phyloP scores from a whole-genome alignment of 495 filamentous ascomycete species.

The Neurospora sp. region DNA sequence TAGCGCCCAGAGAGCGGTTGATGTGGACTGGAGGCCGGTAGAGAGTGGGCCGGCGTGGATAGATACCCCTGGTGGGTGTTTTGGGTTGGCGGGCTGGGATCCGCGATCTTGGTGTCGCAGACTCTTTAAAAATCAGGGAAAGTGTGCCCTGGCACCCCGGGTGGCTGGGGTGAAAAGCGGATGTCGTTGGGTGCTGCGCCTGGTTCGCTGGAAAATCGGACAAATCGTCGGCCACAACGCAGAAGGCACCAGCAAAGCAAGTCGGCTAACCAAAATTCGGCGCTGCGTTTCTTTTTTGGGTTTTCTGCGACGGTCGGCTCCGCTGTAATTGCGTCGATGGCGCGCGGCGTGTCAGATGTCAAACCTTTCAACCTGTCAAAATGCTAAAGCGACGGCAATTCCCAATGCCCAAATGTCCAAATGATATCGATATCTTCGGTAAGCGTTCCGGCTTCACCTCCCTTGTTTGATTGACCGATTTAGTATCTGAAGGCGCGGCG shows the following conservation, averaged over 20 bases:
- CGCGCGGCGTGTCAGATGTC: background rate
- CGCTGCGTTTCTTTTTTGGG: background rate
- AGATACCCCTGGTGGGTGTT: background rate
- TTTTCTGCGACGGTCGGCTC: background rate
- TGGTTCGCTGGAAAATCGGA: background rate
- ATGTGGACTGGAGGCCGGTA: background rate
- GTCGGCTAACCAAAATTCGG: background rate
- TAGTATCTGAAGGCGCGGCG: background rate
- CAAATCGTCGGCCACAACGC: background rate
- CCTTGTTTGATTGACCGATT: background rate
- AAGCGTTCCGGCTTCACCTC: background rate
- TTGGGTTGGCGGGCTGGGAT: slow-evolving; percentile 1
- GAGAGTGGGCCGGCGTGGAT: background rate
- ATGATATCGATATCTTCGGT: background rate
- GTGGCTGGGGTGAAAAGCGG: slow-evolving; percentile 1
- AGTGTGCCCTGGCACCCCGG: slow-evolving; percentile 1
- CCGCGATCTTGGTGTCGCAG: slow-evolving; percentile 7
- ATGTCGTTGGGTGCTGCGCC: background rate
- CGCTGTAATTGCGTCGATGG: background rate
- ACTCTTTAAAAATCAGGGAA: slow-evolving; percentile 12
- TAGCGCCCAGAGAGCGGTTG: background rate
- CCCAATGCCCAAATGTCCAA: background rate
- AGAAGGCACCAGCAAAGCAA: background rate
- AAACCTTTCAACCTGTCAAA: background rate
- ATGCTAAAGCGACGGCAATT: background rate